These are phyloP conservation scores for Smithsoniella earleae DNA, from an alignment of 163 green algal species.

Conservation along the genomic window DNA sequence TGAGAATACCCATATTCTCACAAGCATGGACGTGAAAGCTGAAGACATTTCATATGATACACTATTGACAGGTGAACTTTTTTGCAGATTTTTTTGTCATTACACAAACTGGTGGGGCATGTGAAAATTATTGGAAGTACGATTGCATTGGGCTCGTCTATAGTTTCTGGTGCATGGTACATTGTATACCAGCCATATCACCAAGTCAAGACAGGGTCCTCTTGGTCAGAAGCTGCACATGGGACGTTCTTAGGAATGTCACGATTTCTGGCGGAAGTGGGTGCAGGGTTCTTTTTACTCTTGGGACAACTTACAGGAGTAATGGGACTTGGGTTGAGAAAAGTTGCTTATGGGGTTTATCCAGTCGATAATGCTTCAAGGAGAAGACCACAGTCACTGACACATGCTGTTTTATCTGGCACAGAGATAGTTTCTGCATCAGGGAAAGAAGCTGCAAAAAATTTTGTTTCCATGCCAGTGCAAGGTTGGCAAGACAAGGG, in stretches of 20 bases:
- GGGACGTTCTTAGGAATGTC: constrained; percentile 2
- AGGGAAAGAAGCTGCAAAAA: background rate
- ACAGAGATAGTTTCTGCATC: background rate
- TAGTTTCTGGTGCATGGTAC: constrained; percentile 24
- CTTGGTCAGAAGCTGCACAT: constrained; percentile 11
- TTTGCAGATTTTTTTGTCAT: background rate
- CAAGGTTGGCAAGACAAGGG: constrained; percentile 1
- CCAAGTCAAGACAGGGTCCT: background rate
- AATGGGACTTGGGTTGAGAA: background rate
- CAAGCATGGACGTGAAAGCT: background rate
- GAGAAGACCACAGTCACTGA: constrained; percentile 10
- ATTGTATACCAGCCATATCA: constrained; percentile 22
- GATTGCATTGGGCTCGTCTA: constrained; percentile 8
- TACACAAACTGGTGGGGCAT: constrained; percentile 21
- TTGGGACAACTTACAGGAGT: constrained; percentile 15
- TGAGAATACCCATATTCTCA: background rate
- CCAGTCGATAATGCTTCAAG: background rate
- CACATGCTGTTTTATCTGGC: constrained; percentile 20
- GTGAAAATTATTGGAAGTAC: constrained; percentile 27
- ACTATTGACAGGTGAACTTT: too few species aligned
- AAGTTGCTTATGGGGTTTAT: background rate
- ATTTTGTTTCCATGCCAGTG: constrained; percentile 2
- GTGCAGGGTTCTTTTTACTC: background rate
- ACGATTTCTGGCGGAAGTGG: background rate
- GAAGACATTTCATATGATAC: too few species aligned